These are phyloP conservation scores for Rachicladosporium sp. DNA, from an alignment of 2,329 filamentous ascomycete species.

Conservation along the genomic window DNA sequence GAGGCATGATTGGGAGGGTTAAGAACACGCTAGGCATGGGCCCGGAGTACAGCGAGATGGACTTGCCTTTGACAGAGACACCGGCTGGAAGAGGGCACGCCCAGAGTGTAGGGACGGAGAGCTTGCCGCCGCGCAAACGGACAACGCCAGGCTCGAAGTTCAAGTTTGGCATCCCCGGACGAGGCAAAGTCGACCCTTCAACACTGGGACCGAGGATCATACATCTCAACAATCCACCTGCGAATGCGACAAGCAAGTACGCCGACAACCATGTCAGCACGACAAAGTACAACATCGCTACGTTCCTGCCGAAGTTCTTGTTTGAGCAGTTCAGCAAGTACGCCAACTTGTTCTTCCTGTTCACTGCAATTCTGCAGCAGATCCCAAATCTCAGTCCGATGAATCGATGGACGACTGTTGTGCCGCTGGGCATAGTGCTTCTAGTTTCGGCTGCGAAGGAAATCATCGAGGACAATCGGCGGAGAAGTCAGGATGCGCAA, in stretches of 20 bases:
- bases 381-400: conserved; percentile 92
- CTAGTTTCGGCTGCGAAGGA: conserved; percentile 94
- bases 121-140: conserved; percentile 7
- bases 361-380: conserved; percentile 87
- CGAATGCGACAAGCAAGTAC: conserved; percentile 80
- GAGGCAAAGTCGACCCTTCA: conserved; percentile 74
- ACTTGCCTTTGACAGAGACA: conserved; percentile 80
- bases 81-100: conserved; percentile 35
- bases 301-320: conserved; percentile 92
- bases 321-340: conserved; percentile 99
- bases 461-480: conserved; percentile 80
- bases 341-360: conserved; percentile 98
- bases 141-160: conserved; percentile 59
- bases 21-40: conserved; percentile 88
- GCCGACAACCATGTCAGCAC: conserved; percentile 96
- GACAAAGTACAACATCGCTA: conserved; percentile 88
- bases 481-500: conserved; percentile 73
- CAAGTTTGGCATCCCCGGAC: conserved; percentile 75
- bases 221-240: conserved; percentile 88
- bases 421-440: conserved; percentile 78
- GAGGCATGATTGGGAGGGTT: conserved; percentile 72
- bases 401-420: conserved; percentile 91
- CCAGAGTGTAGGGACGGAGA: conserved; percentile 26
- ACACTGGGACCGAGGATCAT: conserved; percentile 87
- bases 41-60: conserved; percentile 89